Conservation (phyloP, 306 rosid genomes). For the Quercus engelmannii region DNA sequence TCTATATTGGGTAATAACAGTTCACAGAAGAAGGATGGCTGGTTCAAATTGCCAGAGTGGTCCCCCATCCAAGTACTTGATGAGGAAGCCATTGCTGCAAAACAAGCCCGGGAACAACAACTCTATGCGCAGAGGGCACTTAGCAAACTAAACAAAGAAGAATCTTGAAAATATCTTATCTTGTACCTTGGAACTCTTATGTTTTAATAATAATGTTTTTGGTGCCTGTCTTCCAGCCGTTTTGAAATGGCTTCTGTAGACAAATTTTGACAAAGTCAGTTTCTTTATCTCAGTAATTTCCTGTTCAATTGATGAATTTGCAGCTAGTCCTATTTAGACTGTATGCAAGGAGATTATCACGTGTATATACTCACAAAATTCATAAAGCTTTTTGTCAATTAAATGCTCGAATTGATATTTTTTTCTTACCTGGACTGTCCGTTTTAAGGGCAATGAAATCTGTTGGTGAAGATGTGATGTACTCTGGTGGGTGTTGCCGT, state of each 20-base stretch:
- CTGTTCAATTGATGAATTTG: neutral
- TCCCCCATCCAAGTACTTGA: constrained; percentile 76
- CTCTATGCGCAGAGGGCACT: constrained; percentile 56
- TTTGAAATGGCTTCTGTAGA: neutral
- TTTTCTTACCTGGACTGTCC: neutral
- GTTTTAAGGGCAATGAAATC: neutral
- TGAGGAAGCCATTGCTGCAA: constrained; percentile 79
- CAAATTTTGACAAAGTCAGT: neutral
- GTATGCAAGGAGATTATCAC: neutral
- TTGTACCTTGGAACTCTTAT: neutral
- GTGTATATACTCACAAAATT: neutral
- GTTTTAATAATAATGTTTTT: neutral
- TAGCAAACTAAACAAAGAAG: constrained; percentile 55
- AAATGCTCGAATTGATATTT: neutral
- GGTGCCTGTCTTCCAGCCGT: neutral
- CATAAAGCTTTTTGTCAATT: neutral
- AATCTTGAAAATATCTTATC: constrained; percentile 36
- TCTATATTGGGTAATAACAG: constrained; percentile 30
- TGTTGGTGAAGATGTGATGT: neutral
- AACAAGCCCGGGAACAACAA: constrained; percentile 65
- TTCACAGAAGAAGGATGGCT: constrained; percentile 37
- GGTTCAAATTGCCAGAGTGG: constrained; percentile 86
- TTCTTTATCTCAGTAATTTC: neutral
- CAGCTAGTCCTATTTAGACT: neutral
- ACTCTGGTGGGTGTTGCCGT: neutral